Evolutionary conservation across 164 flowering plant species (phyloP), one percentile per base, ranked within the genome.

Genomic region (Vitis amurensis): DNA sequence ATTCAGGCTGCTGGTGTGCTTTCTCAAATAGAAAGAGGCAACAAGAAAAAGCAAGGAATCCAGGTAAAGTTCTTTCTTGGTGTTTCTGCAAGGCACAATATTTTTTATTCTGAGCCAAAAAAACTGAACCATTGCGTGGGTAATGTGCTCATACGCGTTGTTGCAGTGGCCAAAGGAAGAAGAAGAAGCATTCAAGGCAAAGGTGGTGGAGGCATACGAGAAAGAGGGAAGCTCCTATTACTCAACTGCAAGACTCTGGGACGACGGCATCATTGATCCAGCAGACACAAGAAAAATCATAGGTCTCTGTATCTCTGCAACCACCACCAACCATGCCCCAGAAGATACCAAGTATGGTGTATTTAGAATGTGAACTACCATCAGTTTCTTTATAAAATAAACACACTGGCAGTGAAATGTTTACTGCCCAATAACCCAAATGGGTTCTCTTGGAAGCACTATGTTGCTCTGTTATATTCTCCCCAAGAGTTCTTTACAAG

Each of bases 201-300:
- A 79, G 79, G 92, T 89, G 7, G 87, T 89, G 57, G 93, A 92
- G 69, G 91, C 93, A 59, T 96, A 92, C 52, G 97, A 96, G 55
- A 82, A 73, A 81, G 99, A 93, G 73, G 94, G 90, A 31, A 85
- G 78, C 56, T 78, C 94, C n/a, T 93, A 87, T 75, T 96, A 88
- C 79, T 89, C 99, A 16, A 92, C 98, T 10, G 92, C 97, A 2
- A 86, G 98, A 82, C 88, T 96, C 1, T 96, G 99, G 99, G 98
- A 96, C 48, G 99, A 96, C 64, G 99, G 99, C 37, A 76, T 96
- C 57, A 89, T 96, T 23, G 97, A 96, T 74, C 98, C 99, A 0
- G 95, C 97, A 6, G 99, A 96, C 74, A 91, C 97, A 16, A 79
- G 97, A 66, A 89, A 80, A 76, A 72, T 93, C 27, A 63, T 96